A percentile compares a stretch with the other conserved stretches of the same genome.
phyloP scores from a whole-genome alignment of 306 rosid species.

The Lupinus albus region DNA sequence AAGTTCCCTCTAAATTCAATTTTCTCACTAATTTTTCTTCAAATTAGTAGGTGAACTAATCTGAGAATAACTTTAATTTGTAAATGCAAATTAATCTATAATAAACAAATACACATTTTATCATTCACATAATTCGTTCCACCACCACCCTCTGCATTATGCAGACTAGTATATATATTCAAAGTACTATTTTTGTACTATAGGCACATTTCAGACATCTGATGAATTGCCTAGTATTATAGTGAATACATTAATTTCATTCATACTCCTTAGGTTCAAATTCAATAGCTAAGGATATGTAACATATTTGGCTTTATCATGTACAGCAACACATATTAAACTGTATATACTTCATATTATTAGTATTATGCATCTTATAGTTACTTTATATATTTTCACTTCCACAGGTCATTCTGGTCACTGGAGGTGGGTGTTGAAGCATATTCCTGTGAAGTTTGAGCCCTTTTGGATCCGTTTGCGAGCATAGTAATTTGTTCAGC shows the following conservation, averaged over 20 bases:
- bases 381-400: conserved; percentile 46
- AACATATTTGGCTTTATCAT: conserved; percentile 42
- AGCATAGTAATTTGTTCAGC: conserved; percentile 52
- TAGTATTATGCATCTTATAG: conserved; percentile 51
- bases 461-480: conserved; percentile 52
- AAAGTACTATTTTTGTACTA: conserved; percentile 7
- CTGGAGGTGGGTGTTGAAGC: conserved; percentile 71
- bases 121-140: conserved; percentile 36
- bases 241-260: conserved; percentile 21
- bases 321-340: conserved; percentile 51
- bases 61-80: no score
- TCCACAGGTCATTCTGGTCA: conserved; percentile 77
- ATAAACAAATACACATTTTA: conserved; percentile 36
- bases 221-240: conserved; percentile 23
- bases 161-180: neutral
- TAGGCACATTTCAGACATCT: conserved; percentile 17
- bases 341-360: conserved; percentile 47
- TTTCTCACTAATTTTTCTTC: neutral
- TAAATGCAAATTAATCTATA: neutral
- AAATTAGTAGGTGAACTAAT: neutral
- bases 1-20: neutral
- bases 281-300: conserved; percentile 34
- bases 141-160: conserved; percentile 19
- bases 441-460: conserved; percentile 53
- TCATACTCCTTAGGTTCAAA: conserved; percentile 1